These are phyloP conservation scores for Neopestalotiopsis rosae DNA, from an alignment of 2,329 filamentous ascomycete genomes.

Conservation along the genomic window DNA sequence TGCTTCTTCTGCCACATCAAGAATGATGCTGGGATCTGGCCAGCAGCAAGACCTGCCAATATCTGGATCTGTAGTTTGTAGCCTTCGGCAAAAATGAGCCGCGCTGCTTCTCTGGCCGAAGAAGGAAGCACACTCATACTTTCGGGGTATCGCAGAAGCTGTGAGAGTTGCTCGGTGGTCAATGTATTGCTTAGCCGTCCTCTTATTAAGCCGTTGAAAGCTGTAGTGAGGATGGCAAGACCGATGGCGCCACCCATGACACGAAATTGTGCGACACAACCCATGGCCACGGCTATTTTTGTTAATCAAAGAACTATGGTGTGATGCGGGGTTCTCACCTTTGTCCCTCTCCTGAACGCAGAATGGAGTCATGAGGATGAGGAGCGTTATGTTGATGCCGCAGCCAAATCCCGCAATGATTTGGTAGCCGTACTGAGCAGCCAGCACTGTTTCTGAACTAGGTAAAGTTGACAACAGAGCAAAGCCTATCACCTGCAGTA, in stretches of 20 bases:
- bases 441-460: constrained; percentile 25
- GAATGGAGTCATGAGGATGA: constrained; percentile 37
- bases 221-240: constrained; percentile 3
- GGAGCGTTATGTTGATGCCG: constrained; percentile 36
- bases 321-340: constrained; percentile 24
- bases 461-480: constrained; percentile 35
- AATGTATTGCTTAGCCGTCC: background rate
- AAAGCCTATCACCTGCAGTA: constrained; percentile 38
- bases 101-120: background rate
- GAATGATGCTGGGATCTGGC: background rate
- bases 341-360: constrained; percentile 36
- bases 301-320: background rate
- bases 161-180: background rate
- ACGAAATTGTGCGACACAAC: constrained; percentile 42
- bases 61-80: background rate
- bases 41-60: background rate
- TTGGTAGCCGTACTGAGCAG: constrained; percentile 36
- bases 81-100: background rate
- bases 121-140: background rate
- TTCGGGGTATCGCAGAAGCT: background rate
- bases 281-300: constrained; percentile 38
- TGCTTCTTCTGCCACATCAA: background rate
- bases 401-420: constrained; percentile 43
- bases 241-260: constrained; percentile 43
- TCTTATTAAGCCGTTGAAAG: background rate